Conservation (phyloP, 1,139 yeast genomes). For the Saccharomyces hybrid region DNA sequence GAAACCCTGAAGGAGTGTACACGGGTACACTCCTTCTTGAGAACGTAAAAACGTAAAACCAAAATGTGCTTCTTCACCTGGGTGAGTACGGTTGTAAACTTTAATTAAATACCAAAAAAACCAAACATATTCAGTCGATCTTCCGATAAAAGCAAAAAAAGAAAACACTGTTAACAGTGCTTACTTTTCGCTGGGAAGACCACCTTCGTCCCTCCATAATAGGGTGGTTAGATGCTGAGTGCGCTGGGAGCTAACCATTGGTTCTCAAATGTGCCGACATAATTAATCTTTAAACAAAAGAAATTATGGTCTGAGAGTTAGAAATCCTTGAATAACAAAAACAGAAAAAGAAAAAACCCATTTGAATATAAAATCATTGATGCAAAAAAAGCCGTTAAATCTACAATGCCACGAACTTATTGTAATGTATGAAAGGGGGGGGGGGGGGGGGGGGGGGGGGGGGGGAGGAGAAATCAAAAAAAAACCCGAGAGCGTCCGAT, state of each 20-base stretch:
- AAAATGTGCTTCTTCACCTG: background rate
- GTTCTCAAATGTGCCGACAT: slow-evolving; percentile 23
- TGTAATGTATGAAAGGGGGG: slow-evolving; percentile 6
- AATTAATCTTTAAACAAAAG: background rate
- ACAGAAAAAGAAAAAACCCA: slow-evolving; percentile 7
- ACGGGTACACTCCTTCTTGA: background rate
- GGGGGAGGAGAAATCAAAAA: background rate
- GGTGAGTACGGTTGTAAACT: background rate
- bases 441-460: background rate
- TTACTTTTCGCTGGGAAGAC: slow-evolving; percentile 8
- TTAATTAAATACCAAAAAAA: slow-evolving; percentile 21
- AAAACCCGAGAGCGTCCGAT: background rate
- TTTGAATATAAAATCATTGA: slow-evolving; percentile 8
- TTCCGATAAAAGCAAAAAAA: background rate
- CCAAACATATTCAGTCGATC: slow-evolving; percentile 29
- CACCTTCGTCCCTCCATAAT: slow-evolving; percentile 30
- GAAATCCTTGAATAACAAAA: slow-evolving; percentile 1
- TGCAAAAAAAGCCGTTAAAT: slow-evolving; percentile 11
- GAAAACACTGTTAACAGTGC: background rate
- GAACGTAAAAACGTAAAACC: background rate
- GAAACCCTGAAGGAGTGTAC: background rate
- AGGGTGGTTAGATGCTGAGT: slow-evolving; percentile 19
- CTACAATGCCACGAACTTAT: slow-evolving; percentile 20
- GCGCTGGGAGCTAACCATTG: slow-evolving; percentile 13
- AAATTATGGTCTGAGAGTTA: slow-evolving; percentile 2